These are phyloP conservation scores for Kalanchoe fedtschenkoi DNA, from an alignment of 164 flowering plant genomes.

Conservation along the genomic window DNA sequence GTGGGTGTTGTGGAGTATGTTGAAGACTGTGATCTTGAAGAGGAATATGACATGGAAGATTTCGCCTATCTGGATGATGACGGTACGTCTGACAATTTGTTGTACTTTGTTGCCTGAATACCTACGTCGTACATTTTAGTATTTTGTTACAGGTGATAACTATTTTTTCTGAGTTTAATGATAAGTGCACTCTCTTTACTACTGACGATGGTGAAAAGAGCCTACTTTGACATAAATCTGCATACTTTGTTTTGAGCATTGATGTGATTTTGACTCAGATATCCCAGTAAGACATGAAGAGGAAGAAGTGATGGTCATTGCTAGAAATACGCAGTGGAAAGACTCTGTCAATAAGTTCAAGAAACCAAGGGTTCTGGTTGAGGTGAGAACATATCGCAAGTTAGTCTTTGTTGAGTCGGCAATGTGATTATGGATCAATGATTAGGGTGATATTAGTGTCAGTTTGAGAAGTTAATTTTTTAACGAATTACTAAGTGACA, in stretches of 20 bases:
- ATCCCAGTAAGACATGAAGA: conserved; percentile 40
- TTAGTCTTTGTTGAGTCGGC: too few species aligned
- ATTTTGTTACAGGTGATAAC: background rate
- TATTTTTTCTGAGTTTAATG: background rate
- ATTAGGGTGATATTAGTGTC: too few species aligned
- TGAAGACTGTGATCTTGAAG: conserved; percentile 77
- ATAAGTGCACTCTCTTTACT: too few species aligned
- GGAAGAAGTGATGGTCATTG: conserved; percentile 23
- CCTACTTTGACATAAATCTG: background rate
- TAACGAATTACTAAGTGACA: too few species aligned
- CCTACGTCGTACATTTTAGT: background rate
- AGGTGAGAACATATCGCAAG: conserved; percentile 31
- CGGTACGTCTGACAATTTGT: conserved; percentile 14
- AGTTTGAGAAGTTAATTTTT: too few species aligned
- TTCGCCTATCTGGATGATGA: conserved; percentile 38
- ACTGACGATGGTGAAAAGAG: background rate
- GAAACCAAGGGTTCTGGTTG: conserved; percentile 58
- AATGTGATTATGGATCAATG: too few species aligned
- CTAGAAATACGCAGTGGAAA: conserved; percentile 25
- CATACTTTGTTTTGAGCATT: background rate
- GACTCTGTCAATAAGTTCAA: conserved; percentile 30
- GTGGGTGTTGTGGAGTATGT: conserved; percentile 66
- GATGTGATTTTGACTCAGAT: background rate
- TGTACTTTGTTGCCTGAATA: background rate
- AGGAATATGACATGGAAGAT: conserved; percentile 94